Base-by-base conservation (phyloP, 225 moss, liverwort and hornwort species). In the Asterella californica region DNA sequence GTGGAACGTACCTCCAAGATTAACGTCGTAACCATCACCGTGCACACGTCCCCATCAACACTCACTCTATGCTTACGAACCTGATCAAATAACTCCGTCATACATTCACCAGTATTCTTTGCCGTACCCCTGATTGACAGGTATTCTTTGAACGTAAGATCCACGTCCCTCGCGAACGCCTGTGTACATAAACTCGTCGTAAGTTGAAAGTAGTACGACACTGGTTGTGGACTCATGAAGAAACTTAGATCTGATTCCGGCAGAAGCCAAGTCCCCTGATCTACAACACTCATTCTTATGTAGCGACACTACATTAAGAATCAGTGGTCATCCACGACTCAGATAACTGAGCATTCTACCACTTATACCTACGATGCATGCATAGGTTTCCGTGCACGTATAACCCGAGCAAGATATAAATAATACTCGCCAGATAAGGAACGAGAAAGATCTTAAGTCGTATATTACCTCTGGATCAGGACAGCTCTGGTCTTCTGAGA, bases 21-120 rank as follows among this genome's bases (percentile, higher is more conserved):
- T 33, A 96, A 81, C 63, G 96, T 91, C 63, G 96, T 96, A 71
- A 96, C 96, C 96, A 96, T 96, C 72, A 94, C 90, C n/a, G 92
- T 96, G 81, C 94, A 94, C 14, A 94, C 90, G 70, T 94, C 92
- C 42, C 94, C 96, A 84, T 96, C 96, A 88, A 92, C 92, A 78
- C 85, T 92, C 50, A 96, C 96, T 80, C 85, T 89, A 79, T 96
- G 94, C 76, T 89, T 91, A 64, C 94, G 89, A 64, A 96, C 90
- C 88, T 96, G 94, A 70, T 96, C 96, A 82, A 96, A 96, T 79
- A 96, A 81, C 57, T 91, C 90, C 63, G 85, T 90, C 89, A 96
- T 94, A 70, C 94, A 96, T 82, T 94, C 92, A 68, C 94, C 96
- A 2, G 92, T 96, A 48, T 94, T 90, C 60, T 86, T 88, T 14